Percentiles rank a stretch among this genome's conserved stretches.
Evolutionary conservation across 176 grass and related monocot species (phyloP).

Genomic region (Otatea glauca): DNA sequence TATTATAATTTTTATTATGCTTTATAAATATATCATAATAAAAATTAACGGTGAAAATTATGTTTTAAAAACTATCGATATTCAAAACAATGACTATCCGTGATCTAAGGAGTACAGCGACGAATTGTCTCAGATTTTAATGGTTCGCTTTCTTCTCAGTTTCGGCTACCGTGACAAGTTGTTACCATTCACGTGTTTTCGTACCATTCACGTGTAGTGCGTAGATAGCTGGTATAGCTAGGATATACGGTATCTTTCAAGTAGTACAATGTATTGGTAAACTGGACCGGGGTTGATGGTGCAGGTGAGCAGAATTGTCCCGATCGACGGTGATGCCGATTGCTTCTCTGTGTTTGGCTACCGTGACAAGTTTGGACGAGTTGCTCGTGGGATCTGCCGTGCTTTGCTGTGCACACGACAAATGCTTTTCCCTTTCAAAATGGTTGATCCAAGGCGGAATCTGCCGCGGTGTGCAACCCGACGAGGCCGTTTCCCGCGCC

Average conservation of each 20-base stretch:
- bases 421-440: not conserved
- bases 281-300: too few species aligned
- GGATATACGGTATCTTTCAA: not conserved
- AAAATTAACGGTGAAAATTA: too few species aligned
- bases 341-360: not conserved
- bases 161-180: too few species aligned
- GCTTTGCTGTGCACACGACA: constrained; percentile 24
- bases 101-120: too few species aligned
- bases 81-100: too few species aligned
- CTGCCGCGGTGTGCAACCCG: constrained; percentile 22
- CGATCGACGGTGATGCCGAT: not conserved
- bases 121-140: too few species aligned
- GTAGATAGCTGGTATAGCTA: not conserved
- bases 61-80: too few species aligned
- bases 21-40: too few species aligned
- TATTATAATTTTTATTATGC: too few species aligned
- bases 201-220: too few species aligned
- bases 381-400: not conserved
- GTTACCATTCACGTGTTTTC: too few species aligned
- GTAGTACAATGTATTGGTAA: not conserved
- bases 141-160: too few species aligned
- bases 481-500: not conserved
- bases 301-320: not conserved
- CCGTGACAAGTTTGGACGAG: not conserved
- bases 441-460: not conserved